Percentiles rank a stretch among this genome's conserved stretches.
These are phyloP conservation scores for Aspergillus udagawae DNA, from an alignment of 2,329 filamentous ascomycete genomes.

Conservation along the genomic window DNA sequence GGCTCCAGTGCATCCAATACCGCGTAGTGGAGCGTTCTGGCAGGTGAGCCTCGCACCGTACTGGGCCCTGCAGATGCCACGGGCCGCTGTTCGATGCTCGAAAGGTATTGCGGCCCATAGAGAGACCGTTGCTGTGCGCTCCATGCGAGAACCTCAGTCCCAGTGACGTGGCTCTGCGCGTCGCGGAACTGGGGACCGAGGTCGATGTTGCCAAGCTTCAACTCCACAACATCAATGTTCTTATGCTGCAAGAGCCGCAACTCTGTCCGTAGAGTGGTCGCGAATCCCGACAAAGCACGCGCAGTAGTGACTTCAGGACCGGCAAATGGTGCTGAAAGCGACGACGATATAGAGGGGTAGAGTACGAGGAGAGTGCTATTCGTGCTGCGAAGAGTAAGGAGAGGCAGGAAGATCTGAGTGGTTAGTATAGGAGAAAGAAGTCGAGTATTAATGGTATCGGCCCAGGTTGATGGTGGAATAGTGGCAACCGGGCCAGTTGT, in stretches of 20 bases:
- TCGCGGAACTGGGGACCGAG: constrained; percentile 58
- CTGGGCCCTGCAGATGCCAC: constrained; percentile 38
- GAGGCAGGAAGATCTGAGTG: constrained; percentile 82
- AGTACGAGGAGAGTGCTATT: constrained; percentile 44
- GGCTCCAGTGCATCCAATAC: constrained; percentile 83
- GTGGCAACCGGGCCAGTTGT: constrained; percentile 80
- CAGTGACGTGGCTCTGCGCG: constrained; percentile 40
- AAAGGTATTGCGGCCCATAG: constrained; percentile 39
- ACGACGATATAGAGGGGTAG: constrained; percentile 45
- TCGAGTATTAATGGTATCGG: constrained; percentile 87
- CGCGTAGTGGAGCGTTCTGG: constrained; percentile 76
- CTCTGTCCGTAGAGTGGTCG: constrained; percentile 74
- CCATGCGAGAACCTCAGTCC: constrained; percentile 60
- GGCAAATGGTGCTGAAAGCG: constrained; percentile 41
- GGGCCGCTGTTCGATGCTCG: constrained; percentile 41
- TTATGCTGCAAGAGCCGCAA: constrained; percentile 63
- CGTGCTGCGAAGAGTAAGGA: constrained; percentile 60
- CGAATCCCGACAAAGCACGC: constrained; percentile 81
- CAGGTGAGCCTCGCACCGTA: constrained; percentile 59
- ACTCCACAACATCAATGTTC: constrained; percentile 69
- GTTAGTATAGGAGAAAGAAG: constrained; percentile 85
- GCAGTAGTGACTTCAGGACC: constrained; percentile 83
- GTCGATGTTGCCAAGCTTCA: constrained; percentile 90
- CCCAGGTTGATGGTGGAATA: constrained; percentile 76
- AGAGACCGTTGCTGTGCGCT: constrained; percentile 51